These are phyloP conservation scores for Ophiostoma tasmaniense DNA, from an alignment of 2,329 filamentous ascomycete genomes.

Conservation along the genomic window DNA sequence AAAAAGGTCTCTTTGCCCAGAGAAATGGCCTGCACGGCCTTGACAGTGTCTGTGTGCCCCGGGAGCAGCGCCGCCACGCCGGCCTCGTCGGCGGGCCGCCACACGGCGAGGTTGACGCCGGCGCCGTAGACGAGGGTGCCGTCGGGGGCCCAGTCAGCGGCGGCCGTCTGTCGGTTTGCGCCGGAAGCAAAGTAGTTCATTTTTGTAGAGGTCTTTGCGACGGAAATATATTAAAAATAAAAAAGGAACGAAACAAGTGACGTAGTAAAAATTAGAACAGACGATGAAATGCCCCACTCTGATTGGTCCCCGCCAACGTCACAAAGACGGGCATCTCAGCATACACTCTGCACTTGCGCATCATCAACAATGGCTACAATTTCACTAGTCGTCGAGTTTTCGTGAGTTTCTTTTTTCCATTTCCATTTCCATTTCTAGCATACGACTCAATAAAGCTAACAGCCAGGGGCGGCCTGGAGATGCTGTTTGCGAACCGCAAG, in stretches of 20 bases:
- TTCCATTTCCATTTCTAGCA: too few relatives aligned
- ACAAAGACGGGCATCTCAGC: neutral
- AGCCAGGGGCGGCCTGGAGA: constrained; percentile 72
- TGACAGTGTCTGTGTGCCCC: constrained; percentile 73
- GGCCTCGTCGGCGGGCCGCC: constrained; percentile 54
- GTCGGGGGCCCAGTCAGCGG: constrained; percentile 75
- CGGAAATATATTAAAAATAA: neutral
- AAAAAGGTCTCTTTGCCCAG: constrained; percentile 39
- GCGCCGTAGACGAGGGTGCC: constrained; percentile 81
- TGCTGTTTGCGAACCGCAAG: constrained; percentile 79
- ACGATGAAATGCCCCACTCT: neutral
- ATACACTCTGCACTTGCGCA: neutral
- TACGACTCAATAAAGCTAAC: too few relatives aligned
- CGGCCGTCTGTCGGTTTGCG: constrained; percentile 81
- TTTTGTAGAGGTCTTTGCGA: too few relatives aligned
- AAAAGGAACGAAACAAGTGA: neutral
- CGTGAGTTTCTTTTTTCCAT: constrained; percentile 36
- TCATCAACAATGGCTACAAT: constrained; percentile 7
- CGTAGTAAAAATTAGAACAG: neutral
- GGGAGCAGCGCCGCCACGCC: constrained; percentile 62
- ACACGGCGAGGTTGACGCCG: constrained; percentile 80
- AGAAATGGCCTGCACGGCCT: constrained; percentile 71
- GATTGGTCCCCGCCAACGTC: neutral
- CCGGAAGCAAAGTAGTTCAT: constrained; percentile 45
- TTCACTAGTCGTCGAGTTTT: constrained; percentile 49